Evolutionary conservation across 2,329 filamentous ascomycete genomes (phyloP).

Genomic region (Colletotrichum sp.): DNA sequence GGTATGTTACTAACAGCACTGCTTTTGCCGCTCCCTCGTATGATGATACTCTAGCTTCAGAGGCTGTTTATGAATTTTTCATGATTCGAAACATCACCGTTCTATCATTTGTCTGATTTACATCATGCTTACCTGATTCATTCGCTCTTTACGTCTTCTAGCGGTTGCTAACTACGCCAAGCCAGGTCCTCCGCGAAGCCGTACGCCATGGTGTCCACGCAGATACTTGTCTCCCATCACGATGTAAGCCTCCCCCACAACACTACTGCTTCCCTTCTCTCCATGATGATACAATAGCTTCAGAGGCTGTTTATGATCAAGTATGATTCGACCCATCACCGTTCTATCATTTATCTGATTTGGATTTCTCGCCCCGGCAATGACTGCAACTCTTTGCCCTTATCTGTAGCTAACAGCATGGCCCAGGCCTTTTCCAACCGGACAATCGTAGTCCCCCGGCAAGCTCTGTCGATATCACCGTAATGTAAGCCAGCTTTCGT

Average conservation of each 20-base stretch:
- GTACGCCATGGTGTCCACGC: background rate
- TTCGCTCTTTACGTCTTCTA: background rate
- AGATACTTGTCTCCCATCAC: background rate
- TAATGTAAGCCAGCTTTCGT: conserved; percentile 25
- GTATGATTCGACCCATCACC: conserved; percentile 43
- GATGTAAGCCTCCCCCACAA: conserved; percentile 25
- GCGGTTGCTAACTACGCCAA: background rate
- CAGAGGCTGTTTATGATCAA: conserved; percentile 56
- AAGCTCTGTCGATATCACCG: background rate
- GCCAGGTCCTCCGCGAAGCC: background rate
- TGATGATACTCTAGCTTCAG: conserved; percentile 47
- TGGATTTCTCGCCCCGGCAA: background rate
- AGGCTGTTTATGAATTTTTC: conserved; percentile 52
- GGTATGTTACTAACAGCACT: conserved; percentile 17
- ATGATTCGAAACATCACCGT: conserved; percentile 44
- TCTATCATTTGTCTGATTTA: conserved; percentile 27
- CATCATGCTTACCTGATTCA: background rate
- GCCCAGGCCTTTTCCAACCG: background rate
- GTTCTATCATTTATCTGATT: conserved; percentile 29
- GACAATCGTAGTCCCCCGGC: background rate
- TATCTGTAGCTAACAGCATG: background rate
- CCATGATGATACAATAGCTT: conserved; percentile 43
- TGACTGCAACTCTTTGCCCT: background rate
- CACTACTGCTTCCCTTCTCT: background rate
- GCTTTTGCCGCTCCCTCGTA: conserved; percentile 4